Conservation (phyloP, 1,284 basidiomycete genomes). For the Fomitiporia mediterranea region DNA sequence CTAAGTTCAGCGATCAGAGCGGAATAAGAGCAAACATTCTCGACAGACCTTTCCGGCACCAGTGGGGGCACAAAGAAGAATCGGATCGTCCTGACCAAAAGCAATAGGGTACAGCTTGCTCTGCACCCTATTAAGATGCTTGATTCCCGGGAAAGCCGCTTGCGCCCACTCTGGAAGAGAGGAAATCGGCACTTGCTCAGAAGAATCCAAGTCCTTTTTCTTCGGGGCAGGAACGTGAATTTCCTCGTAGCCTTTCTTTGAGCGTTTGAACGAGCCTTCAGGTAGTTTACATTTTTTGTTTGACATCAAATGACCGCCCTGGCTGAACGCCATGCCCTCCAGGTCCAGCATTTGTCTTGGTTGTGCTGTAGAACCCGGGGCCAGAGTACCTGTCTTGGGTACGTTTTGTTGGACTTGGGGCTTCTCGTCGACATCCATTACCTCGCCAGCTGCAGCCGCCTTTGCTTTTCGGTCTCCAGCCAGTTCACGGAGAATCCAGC, state of each 20-base stretch:
- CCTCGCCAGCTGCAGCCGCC: constrained; percentile 42
- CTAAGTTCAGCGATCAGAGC: constrained; percentile 7
- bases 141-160: constrained; percentile 74
- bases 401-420: constrained; percentile 45
- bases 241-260: constrained; percentile 96
- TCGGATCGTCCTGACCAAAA: constrained; percentile 91
- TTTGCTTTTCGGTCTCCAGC: constrained; percentile 70
- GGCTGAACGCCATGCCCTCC: constrained; percentile 92
- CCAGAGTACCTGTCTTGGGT: constrained; percentile 84
- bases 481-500: constrained; percentile 92
- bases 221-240: constrained; percentile 96
- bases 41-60: constrained; percentile 90
- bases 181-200: constrained; percentile 73
- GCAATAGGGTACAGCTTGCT: constrained; percentile 91
- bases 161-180: constrained; percentile 85
- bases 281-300: constrained; percentile 98
- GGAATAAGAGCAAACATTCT: constrained; percentile 11
- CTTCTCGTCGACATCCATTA: constrained; percentile 76
- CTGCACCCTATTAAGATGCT: constrained; percentile 90
- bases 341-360: constrained; percentile 88
- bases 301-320: constrained; percentile 96
- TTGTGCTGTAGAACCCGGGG: constrained; percentile 82
- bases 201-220: constrained; percentile 61
- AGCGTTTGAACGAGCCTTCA: constrained; percentile 95
- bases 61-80: constrained; percentile 96